A percentile compares a stretch with the other conserved stretches of the same genome.
Conservation (phyloP, 345 rosid species). For the Gossypioides kirkii region DNA sequence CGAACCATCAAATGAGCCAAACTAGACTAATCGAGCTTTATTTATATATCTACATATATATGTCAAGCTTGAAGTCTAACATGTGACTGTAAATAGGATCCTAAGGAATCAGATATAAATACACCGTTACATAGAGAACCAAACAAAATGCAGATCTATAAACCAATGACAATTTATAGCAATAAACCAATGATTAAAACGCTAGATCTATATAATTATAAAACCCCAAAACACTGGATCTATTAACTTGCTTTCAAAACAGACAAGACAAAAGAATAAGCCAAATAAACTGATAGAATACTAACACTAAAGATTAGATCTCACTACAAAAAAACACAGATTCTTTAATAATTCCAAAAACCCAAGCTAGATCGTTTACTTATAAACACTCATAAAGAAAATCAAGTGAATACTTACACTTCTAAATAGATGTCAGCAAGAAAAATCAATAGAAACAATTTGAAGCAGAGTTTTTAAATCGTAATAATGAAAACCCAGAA, state of each 20-base stretch:
- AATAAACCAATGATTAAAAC: neutral
- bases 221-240: conserved; percentile 1
- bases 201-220: conserved; percentile 1
- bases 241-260: neutral
- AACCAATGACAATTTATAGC: neutral
- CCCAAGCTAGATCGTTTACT: neutral
- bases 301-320: neutral
- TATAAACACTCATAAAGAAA: neutral
- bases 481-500: neutral
- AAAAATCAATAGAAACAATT: neutral
- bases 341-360: neutral
- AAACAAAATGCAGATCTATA: neutral
- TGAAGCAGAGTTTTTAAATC: neutral
- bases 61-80: no score
- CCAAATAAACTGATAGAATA: neutral
- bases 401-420: neutral
- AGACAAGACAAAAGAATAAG: neutral
- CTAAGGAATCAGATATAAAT: neutral
- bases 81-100: neutral
- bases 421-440: neutral
- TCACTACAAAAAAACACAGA: neutral
- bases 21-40: no score
- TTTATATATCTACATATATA: no score
- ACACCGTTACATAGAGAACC: neutral
- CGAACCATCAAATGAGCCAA: no score